Evolutionary conservation across 2,329 filamentous ascomycete genomes (phyloP), one percentile per base, ranked within the genome.

Genomic region (Pseudogymnoascus destructans): DNA sequence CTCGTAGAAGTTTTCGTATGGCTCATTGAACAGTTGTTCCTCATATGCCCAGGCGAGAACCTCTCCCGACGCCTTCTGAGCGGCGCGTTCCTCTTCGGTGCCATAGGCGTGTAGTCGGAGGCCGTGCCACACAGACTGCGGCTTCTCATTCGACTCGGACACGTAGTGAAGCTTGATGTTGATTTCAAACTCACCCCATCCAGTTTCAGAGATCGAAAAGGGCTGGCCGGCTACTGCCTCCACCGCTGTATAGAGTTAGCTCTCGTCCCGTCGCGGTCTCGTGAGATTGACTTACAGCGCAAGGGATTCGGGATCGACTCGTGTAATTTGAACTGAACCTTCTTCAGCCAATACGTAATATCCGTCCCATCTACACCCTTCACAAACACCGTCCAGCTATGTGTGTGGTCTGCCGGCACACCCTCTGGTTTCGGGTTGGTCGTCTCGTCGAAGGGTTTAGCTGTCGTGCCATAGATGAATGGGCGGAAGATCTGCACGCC

Each of bases 151-250:
- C 35, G 85, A 87, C 69, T 95, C 87, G 59, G 87, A 84, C 59
- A 88, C 84, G 73, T 96, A 98, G 75, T 95, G 95, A 46, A 98
- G 79, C 69, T 95, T 90, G 69, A 98, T 86, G 62, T 91, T 88
- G 67, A 98, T 95, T 70, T 93, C 89, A 74, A 98, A 98, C 73
- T 96, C 93, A 67, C 93, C 93, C 88, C 95, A 98, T 55, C 93
- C 93, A 0, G 93, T 97, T 72, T 97, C 93, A 62, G 82, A 81
- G 61, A 97, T 86, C 67, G 89, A 77, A 67, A 96, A 98, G 9
- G 90, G 68, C 62, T 80, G 78, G n/a, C 77, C 76, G 0, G 74
- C 73, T 56, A 87, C 81, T 61, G 82, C 81, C 67, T 95, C 91
- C 67, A 93, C 77, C 70, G 86, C 77, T 80, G 52, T 6, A 19